A percentile compares a stretch with the other conserved stretches of the same genome.
phyloP scores from a whole-genome alignment of 2,329 filamentous ascomycete genomes.

The Aspergillus eucalypticola region DNA sequence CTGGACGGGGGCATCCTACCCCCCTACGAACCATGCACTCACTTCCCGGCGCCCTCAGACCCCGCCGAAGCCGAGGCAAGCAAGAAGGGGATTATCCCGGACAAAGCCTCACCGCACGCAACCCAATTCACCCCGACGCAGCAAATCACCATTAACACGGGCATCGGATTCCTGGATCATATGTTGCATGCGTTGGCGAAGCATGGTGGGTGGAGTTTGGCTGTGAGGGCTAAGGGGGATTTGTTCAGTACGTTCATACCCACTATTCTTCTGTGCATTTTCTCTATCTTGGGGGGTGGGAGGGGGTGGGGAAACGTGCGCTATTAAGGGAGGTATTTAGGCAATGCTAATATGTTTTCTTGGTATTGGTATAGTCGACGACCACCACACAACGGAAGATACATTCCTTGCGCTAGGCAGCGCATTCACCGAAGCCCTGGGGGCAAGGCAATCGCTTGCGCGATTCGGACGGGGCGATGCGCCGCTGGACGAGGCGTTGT shows the following conservation, averaged over 20 bases:
- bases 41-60: conserved; percentile 67
- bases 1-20: conserved; percentile 77
- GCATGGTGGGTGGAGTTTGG: conserved; percentile 90
- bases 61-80: conserved; percentile 51
- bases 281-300: neutral
- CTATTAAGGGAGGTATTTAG: too few relatives aligned
- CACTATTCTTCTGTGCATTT: neutral
- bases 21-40: conserved; percentile 40
- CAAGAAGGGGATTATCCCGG: conserved; percentile 45
- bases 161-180: conserved; percentile 97
- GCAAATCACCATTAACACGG: conserved; percentile 83
- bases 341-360: neutral
- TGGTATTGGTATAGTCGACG: conserved; percentile 69
- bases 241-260: conserved; percentile 69
- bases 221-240: conserved; percentile 80
- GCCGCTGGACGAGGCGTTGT: conserved; percentile 92
- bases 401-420: conserved; percentile 85
- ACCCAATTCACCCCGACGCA: conserved; percentile 82
- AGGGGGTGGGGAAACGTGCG: too few relatives aligned
- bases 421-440: conserved; percentile 79
- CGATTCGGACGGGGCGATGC: conserved; percentile 91
- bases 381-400: conserved; percentile 98
- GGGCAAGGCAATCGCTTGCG: conserved; percentile 75
- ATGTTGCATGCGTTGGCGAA: conserved; percentile 98
- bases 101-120: conserved; percentile 66